These are phyloP conservation scores for Dimocarpus longan DNA, from an alignment of 345 rosid species.

Conservation along the genomic window DNA sequence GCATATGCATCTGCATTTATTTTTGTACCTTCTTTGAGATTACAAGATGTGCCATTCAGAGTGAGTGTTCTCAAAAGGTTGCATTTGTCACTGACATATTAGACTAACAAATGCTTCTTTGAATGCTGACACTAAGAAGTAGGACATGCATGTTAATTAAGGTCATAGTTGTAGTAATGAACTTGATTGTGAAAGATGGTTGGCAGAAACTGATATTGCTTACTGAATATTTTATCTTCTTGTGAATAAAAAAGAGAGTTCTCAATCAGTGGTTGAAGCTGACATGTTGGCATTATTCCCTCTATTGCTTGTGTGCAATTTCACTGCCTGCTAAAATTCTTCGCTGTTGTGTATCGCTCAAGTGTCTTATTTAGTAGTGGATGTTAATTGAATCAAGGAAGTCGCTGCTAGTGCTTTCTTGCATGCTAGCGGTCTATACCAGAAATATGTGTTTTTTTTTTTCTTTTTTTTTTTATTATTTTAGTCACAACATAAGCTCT, in stretches of 20 bases:
- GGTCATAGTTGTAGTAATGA: background rate
- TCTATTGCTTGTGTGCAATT: background rate
- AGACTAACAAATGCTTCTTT: background rate
- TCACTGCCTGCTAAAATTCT: background rate
- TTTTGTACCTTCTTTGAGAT: too few species aligned
- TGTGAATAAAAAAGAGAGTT: background rate
- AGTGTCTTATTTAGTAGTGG: background rate
- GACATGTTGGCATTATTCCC: background rate
- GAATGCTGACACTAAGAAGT: background rate
- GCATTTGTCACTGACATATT: background rate
- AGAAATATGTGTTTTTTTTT: background rate
- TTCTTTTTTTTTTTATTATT: too few species aligned
- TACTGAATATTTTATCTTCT: background rate
- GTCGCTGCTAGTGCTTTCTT: background rate
- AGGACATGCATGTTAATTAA: background rate
- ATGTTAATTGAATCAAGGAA: slow-evolving; percentile 3
- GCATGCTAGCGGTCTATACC: background rate
- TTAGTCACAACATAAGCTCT: background rate
- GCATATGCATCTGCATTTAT: too few species aligned
- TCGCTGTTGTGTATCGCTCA: background rate
- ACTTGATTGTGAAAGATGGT: slow-evolving; percentile 12
- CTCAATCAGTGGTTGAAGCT: background rate
- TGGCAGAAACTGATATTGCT: background rate
- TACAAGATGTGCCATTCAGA: background rate
- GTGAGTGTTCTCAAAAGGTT: background rate